Conservation (phyloP, 2,329 filamentous ascomycete species). For the Diaporthe destruens region DNA sequence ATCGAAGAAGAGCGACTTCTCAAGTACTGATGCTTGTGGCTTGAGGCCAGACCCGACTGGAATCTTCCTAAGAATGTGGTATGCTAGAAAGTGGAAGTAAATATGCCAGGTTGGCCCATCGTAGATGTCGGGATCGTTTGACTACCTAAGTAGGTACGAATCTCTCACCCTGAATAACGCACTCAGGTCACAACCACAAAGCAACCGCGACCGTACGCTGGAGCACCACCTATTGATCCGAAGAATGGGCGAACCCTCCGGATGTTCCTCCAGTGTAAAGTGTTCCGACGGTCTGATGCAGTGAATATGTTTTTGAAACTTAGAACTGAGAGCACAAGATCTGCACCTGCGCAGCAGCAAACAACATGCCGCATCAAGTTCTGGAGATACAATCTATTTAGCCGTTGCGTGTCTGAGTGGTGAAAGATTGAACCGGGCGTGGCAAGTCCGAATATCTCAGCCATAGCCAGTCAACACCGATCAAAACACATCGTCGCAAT, state of each 20-base stretch:
- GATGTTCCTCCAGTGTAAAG: neutral
- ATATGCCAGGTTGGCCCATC: neutral
- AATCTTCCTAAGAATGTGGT: no score
- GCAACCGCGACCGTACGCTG: no score
- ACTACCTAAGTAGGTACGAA: neutral
- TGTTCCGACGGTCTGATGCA: neutral
- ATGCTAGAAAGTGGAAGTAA: neutral
- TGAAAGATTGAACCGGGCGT: no score
- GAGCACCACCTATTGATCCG: neutral
- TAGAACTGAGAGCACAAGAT: no score
- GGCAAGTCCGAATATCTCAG: no score
- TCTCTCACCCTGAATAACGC: neutral
- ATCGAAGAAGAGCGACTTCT: neutral
- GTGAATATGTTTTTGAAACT: no score
- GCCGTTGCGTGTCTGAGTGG: no score
- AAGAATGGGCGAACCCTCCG: neutral
- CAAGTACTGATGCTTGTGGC: neutral
- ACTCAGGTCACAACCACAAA: neutral
- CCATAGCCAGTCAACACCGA: no score
- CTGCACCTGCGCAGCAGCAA: no score
- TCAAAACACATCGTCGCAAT: no score
- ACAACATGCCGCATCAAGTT: no score
- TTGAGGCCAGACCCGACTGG: neutral
- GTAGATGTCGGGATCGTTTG: neutral
- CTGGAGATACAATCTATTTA: no score